Conservation (phyloP, 2,329 filamentous ascomycete genomes). For the Aspergillus felis region DNA sequence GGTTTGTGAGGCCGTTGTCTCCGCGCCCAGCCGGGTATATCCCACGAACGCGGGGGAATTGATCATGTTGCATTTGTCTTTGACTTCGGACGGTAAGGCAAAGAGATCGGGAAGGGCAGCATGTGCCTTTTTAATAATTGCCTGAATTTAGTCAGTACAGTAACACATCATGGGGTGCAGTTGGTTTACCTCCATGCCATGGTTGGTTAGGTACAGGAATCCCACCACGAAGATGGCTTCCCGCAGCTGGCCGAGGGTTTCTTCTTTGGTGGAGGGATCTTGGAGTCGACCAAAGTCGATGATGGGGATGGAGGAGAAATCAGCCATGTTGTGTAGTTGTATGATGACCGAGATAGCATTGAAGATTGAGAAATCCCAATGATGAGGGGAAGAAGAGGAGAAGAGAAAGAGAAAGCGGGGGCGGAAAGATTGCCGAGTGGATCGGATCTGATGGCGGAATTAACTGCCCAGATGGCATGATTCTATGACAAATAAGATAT, state of each 20-base stretch:
- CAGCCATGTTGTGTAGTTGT: slow-evolving; percentile 12
- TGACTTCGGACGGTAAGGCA: slow-evolving; percentile 20
- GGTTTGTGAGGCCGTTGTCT: slow-evolving; percentile 29
- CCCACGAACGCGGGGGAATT: slow-evolving; percentile 31
- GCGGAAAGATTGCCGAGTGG: neutral
- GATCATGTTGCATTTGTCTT: slow-evolving; percentile 30
- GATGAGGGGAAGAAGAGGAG: neutral
- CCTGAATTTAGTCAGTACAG: slow-evolving; percentile 6
- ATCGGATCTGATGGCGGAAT: neutral
- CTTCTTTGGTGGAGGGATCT: slow-evolving; percentile 19
- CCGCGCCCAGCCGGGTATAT: slow-evolving; percentile 32
- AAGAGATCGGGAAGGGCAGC: slow-evolving; percentile 23
- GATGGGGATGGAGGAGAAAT: slow-evolving; percentile 28
- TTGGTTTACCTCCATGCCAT: slow-evolving; percentile 27
- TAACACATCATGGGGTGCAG: neutral
- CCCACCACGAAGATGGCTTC: slow-evolving; percentile 34
- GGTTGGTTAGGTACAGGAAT: slow-evolving; percentile 34
- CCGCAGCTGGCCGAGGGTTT: slow-evolving; percentile 23
- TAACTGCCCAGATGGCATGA: neutral
- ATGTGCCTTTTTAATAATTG: slow-evolving; percentile 20
- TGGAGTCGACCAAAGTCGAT: slow-evolving; percentile 27
- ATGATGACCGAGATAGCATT: neutral
- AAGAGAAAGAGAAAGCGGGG: neutral
- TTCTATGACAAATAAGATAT: neutral
- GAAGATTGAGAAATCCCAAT: too few species aligned